A percentile compares a stretch with the other conserved stretches of the same genome.
These are phyloP conservation scores for Phaeodactylum tricornutum DNA, from an alignment of 108 stramenopile species.

Conservation along the genomic window DNA sequence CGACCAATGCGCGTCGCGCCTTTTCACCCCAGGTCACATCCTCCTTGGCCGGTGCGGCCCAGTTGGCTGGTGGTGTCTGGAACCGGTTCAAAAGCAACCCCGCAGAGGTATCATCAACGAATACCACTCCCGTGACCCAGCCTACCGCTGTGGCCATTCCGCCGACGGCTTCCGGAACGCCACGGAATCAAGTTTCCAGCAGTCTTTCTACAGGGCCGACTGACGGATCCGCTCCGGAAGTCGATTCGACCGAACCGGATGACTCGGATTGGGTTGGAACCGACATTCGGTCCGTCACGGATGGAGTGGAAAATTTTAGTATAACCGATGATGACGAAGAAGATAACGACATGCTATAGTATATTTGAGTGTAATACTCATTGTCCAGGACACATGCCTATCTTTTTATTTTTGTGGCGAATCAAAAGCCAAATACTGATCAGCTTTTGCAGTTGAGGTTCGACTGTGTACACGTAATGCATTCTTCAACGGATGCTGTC, in stretches of 20 bases:
- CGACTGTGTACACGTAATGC: too few relatives aligned
- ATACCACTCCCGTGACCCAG: too few relatives aligned
- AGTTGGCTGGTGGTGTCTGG: constrained; percentile 8
- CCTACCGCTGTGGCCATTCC: too few relatives aligned
- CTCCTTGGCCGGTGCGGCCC: constrained; percentile 3
- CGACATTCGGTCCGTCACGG: constrained; percentile 23
- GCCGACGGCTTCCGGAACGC: not conserved
- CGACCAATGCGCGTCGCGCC: not conserved
- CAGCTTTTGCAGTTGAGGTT: too few relatives aligned
- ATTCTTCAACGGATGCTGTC: too few relatives aligned
- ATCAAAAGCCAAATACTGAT: too few relatives aligned
- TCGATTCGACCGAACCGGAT: not conserved
- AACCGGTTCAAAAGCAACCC: not conserved
- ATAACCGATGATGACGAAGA: constrained; percentile 39
- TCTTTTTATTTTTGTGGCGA: too few relatives aligned
- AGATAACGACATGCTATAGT: too few relatives aligned
- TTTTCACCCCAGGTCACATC: constrained; percentile 20
- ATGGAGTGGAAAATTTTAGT: constrained; percentile 27
- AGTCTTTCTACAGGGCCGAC: constrained; percentile 7
- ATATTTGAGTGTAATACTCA: too few relatives aligned
- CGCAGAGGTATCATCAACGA: not conserved
- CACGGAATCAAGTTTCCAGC: not conserved
- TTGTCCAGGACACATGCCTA: too few relatives aligned
- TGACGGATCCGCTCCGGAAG: not conserved
- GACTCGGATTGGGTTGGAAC: constrained; percentile 26